Base-by-base conservation (phyloP, 306 rosid species). In the Echinosophora koreensis region DNA sequence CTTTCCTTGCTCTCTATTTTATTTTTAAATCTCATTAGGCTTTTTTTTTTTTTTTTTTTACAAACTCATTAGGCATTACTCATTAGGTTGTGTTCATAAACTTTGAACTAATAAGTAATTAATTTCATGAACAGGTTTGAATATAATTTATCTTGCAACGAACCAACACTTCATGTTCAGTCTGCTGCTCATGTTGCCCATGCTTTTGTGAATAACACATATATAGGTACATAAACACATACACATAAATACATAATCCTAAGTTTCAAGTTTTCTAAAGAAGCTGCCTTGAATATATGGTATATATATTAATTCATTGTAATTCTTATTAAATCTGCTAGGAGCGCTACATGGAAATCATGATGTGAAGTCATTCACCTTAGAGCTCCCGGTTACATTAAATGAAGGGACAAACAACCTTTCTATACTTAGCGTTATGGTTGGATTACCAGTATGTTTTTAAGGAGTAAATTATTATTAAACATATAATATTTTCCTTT, bases 371-470 rank as follows among this genome's bases (percentile, higher is more conserved):
- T 66, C 76, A 56, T 86, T 87, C 80, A 56, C 60, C 6, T 77
- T 91, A 79, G 91, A 89, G 69, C 50, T 35, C 13, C 90, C 91
- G 0, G 8, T 88, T 52, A 12, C 44, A 8, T 55, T 89, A 46
- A 78, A 56, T 22, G 77, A 85, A 67, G 94, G 94, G 42, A 70
- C 69, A 54, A 87, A 89, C 80, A 81, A 88, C 61, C 78, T 89
- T 83, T 89, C 94, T 67, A 55, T 89, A 38, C 92, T 86, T 5
- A 83, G 94, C 44, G 88, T 84, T 66, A 85, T 91, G 92, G 97
- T 86, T 52, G 97, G 97, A 59, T 71, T 91, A 49, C 90, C 92
- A 83, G 94, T 91, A 78, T 8, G 44, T 49, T 51, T 69, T 0
- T 22, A 14, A 28, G 17, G 8, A 39, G 4, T 5, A n/a, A n/a